Conservation (phyloP, 129 eudicot species). For the Artemisia annua region DNA sequence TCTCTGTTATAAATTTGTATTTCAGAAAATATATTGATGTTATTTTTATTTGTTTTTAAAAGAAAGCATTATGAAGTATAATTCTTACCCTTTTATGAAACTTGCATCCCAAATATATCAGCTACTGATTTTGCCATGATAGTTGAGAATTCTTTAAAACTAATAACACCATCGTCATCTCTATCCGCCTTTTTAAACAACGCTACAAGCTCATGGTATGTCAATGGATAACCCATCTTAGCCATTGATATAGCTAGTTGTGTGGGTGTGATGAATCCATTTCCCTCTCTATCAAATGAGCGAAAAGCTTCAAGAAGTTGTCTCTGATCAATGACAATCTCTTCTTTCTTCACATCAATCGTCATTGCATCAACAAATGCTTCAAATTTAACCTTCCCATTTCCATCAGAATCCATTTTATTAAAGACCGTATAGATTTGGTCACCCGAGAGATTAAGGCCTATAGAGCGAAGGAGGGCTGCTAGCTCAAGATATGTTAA, state of each 20-base stretch:
- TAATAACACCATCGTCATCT: conserved; percentile 67
- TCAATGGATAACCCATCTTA: conserved; percentile 64
- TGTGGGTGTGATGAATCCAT: conserved; percentile 63
- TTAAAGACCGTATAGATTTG: conserved; percentile 46
- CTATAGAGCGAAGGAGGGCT: conserved; percentile 57
- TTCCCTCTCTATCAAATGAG: conserved; percentile 57
- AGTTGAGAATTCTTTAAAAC: conserved; percentile 52
- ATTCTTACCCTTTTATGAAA: too few relatives aligned
- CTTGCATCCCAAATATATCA: conserved; percentile 42
- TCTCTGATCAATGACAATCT: conserved; percentile 35
- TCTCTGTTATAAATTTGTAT: too few relatives aligned
- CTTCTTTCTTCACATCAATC: conserved; percentile 42
- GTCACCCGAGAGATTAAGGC: conserved; percentile 51
- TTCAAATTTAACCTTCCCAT: conserved; percentile 45
- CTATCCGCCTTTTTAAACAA: conserved; percentile 56
- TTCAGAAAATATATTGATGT: too few relatives aligned
- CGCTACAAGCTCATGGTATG: conserved; percentile 50
- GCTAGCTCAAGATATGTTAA: conserved; percentile 51
- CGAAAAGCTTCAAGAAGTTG: conserved; percentile 45
- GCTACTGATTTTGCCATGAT: conserved; percentile 64
- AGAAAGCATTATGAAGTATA: too few relatives aligned
- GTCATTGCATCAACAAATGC: conserved; percentile 40
- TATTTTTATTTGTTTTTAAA: too few relatives aligned
- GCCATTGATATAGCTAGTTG: conserved; percentile 71
- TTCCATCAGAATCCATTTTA: conserved; percentile 44